Base-by-base conservation (phyloP, 2,329 filamentous ascomycete species). In the Calycina herbarum region DNA sequence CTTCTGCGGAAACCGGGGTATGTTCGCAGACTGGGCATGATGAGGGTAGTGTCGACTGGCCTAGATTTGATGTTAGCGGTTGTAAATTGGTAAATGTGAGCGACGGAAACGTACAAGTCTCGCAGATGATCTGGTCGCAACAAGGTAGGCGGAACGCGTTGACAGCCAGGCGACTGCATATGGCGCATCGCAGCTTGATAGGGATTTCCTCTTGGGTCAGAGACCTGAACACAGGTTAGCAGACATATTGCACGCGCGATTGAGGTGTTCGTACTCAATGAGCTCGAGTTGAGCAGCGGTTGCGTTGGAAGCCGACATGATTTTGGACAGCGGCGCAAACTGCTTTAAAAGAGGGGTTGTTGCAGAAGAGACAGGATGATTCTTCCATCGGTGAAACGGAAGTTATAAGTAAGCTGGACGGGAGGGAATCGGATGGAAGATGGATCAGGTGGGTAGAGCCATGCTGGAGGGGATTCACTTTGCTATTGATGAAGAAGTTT, bases 21-120 rank as follows among this genome's bases (percentile, higher is more conserved):
- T 99, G 95, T 69, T 94, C 91, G 85, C 95, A 99, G 66, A 97
- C 91, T 1, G 95, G 94, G 74, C 95, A 99, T 57, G 90, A 90
- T 11, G 89, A 85, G 13, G 90, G 88, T 10, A 96, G 82, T 31
- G 88, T 89, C 7, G 87, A 82, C 78, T 96, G 93, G 77, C 93
- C 89, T 94, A 70, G 27, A 29, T 66, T 17, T 71, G 73, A 64
- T 68, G 66, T 72, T 66, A 69, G 68, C 65, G 13, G n/a, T n/a
- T 40, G 17, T 8, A 8, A 51, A 54, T 42, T 15, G 61, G 29
- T 17, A 15, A 27, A 17, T 58, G 10, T 33, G 15, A 57, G 56
- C 31, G 17, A 57, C 62, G 70, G 7, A 51, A 27, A 51, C 76
- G 67, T 82, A 97, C 95, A 99, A 70, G 83, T 85, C 75, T 94